These are phyloP conservation scores for Raphanus sativus DNA, from an alignment of 345 rosid species.

Conservation along the genomic window DNA sequence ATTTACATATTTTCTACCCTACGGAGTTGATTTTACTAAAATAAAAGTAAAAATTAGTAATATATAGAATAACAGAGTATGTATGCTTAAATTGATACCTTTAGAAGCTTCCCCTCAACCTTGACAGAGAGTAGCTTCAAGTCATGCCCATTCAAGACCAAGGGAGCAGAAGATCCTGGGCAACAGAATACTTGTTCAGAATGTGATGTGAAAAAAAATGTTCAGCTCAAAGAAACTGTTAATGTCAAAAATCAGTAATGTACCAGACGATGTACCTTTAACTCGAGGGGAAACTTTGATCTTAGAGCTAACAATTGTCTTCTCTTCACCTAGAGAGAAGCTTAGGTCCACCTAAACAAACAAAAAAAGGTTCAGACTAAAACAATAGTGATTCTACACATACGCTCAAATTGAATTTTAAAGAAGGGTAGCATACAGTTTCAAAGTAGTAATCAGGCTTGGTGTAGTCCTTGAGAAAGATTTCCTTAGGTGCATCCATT, in stretches of 20 bases:
- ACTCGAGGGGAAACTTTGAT: slow-evolving; percentile 71
- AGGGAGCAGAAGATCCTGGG: slow-evolving; percentile 66
- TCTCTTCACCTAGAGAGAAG: slow-evolving; percentile 89
- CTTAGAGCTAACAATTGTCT: slow-evolving; percentile 81
- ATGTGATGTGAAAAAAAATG: neutral
- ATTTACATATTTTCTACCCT: neutral
- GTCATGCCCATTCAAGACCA: slow-evolving; percentile 84
- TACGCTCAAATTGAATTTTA: neutral
- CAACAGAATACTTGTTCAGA: slow-evolving; percentile 23
- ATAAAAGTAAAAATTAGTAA: neutral
- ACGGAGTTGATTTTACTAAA: neutral
- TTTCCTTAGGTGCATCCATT: slow-evolving; percentile 87
- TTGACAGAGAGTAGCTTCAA: slow-evolving; percentile 75
- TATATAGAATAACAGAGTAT: neutral
- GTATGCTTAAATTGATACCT: slow-evolving; percentile 47
- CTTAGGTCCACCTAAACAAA: slow-evolving; percentile 71
- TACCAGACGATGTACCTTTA: slow-evolving; percentile 53
- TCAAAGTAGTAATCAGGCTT: slow-evolving; percentile 93
- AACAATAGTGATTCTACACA: neutral
- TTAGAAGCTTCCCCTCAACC: slow-evolving; percentile 61
- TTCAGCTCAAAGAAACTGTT: neutral
- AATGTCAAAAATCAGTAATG: neutral
- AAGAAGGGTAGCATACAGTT: slow-evolving; percentile 45
- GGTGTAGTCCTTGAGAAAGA: slow-evolving; percentile 90
- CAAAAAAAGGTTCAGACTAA: slow-evolving; percentile 11